Percentiles rank a stretch among this genome's conserved stretches.
Conservation (phyloP, 306 rosid species). For the Bauhinia variegata region DNA sequence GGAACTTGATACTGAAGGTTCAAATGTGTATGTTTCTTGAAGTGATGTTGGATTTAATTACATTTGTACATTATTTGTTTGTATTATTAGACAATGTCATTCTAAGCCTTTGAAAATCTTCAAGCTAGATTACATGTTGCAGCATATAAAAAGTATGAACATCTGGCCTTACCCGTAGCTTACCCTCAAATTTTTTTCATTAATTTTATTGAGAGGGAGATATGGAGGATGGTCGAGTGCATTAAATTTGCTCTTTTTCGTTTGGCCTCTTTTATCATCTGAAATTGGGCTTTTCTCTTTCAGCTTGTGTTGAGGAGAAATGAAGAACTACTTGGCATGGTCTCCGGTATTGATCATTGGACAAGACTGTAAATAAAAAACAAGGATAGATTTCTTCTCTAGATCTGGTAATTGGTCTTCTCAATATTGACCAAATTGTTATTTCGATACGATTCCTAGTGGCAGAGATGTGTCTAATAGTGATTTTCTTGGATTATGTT, state of each 20-base stretch:
- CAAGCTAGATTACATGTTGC: background rate
- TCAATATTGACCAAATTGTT: background rate
- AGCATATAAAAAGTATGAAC: background rate
- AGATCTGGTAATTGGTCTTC: slow-evolving; percentile 26
- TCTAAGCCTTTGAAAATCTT: background rate
- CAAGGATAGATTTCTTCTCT: slow-evolving; percentile 15
- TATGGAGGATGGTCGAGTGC: slow-evolving; percentile 18
- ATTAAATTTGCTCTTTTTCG: background rate
- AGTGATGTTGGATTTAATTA: too few relatives aligned
- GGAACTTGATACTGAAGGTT: background rate
- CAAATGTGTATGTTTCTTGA: background rate
- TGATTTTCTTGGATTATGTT: background rate
- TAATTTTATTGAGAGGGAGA: background rate
- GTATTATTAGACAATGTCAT: too few relatives aligned
- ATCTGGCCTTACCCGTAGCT: background rate
- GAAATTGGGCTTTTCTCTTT: slow-evolving; percentile 21
- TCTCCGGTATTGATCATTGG: slow-evolving; percentile 17
- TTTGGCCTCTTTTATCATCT: slow-evolving; percentile 3
- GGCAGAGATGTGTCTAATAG: background rate
- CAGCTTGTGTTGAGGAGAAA: slow-evolving; percentile 49
- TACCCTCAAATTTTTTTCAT: background rate
- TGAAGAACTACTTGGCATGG: slow-evolving; percentile 30
- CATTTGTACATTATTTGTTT: too few relatives aligned
- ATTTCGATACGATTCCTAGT: background rate
- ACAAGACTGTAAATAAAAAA: background rate